phyloP scores from a whole-genome alignment of 441 rosid species.

The Erodium moschatum region DNA sequence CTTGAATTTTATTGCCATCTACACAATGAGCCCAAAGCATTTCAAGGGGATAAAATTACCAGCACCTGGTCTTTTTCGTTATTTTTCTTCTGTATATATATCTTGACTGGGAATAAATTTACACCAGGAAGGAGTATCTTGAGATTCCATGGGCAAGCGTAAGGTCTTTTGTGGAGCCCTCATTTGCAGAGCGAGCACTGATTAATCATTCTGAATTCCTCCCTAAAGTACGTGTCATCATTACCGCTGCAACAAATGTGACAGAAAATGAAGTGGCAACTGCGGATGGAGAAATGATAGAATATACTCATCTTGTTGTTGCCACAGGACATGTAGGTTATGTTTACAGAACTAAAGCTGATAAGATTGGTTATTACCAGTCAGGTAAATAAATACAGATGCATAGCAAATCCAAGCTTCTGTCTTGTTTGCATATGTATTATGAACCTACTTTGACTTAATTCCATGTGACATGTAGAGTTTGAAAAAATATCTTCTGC shows the following conservation, averaged over 20 bases:
- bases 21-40: neutral
- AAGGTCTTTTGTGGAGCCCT: slow-evolving; percentile 74
- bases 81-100: neutral
- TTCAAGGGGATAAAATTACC: neutral
- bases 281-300: slow-evolving; percentile 34
- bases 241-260: slow-evolving; percentile 49
- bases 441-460: neutral
- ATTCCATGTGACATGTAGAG: slow-evolving; percentile 34
- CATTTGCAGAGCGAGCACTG: slow-evolving; percentile 54
- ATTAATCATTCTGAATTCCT: slow-evolving; percentile 60
- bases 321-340: slow-evolving; percentile 64
- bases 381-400: slow-evolving; percentile 35
- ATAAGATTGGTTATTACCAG: slow-evolving; percentile 45
- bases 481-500: slow-evolving; percentile 64
- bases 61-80: neutral
- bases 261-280: slow-evolving; percentile 48
- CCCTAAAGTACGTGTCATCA: slow-evolving; percentile 43
- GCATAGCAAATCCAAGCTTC: neutral
- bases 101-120: neutral
- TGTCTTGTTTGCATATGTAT: neutral
- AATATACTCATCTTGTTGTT: slow-evolving; percentile 68
- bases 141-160: slow-evolving; percentile 75
- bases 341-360: slow-evolving; percentile 40
- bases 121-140: slow-evolving; percentile 68
- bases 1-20: neutral